Conservation (phyloP, 1,284 basidiomycete genomes). For the Naganishia albida region DNA sequence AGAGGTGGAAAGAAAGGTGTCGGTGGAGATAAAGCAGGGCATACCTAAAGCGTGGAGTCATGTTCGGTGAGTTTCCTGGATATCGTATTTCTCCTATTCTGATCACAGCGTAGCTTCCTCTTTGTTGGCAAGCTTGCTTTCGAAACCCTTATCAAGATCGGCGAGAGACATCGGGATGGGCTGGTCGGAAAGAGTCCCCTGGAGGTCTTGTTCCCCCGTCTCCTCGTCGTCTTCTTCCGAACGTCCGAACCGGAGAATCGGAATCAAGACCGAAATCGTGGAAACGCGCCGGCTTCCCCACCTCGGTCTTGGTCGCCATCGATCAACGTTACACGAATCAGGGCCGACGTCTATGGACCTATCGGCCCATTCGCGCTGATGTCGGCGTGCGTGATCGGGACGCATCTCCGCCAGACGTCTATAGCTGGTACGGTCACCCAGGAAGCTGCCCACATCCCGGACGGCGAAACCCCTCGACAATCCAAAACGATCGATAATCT, state of each 20-base stretch:
- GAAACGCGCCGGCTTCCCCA: background rate
- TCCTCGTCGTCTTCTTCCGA: background rate
- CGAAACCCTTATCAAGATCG: background rate
- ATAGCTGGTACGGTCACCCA: background rate
- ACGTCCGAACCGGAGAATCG: background rate
- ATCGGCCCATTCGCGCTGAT: background rate
- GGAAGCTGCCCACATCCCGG: too few relatives aligned
- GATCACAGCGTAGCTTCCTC: background rate
- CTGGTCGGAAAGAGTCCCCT: background rate
- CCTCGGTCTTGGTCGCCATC: too few relatives aligned
- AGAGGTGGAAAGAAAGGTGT: background rate
- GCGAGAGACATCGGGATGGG: too few relatives aligned
- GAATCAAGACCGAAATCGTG: background rate
- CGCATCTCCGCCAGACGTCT: background rate
- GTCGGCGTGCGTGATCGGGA: background rate
- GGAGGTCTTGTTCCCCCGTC: background rate
- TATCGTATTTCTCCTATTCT: background rate
- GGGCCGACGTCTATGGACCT: background rate
- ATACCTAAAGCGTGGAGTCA: conserved; percentile 4
- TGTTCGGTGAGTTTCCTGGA: background rate
- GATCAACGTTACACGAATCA: background rate
- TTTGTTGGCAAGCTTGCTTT: background rate
- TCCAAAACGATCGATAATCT: background rate
- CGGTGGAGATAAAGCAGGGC: background rate
- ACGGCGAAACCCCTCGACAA: too few relatives aligned